Conservation (phyloP, 352 stramenopile species). For the Phytophthora uliginosa region DNA sequence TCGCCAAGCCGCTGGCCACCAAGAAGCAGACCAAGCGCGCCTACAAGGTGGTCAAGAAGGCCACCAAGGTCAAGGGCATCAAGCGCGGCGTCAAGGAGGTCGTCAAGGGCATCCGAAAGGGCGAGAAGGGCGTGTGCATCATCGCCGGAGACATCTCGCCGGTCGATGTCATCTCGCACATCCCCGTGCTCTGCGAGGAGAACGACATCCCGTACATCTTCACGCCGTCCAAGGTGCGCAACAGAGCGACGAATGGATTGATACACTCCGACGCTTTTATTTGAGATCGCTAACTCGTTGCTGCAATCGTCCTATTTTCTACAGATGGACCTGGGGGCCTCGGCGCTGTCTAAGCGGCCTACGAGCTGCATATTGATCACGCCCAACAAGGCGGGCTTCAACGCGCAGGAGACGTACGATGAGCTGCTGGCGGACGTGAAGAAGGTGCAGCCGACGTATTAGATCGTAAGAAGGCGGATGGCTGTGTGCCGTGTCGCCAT, state of each 20-base stretch:
- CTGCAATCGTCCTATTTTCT: conserved; percentile 16
- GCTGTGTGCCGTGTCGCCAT: conserved; percentile 10
- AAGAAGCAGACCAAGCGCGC: conserved; percentile 98
- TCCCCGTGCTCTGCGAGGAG: conserved; percentile 99
- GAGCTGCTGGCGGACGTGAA: conserved; percentile 93
- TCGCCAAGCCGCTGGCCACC: conserved; percentile 97
- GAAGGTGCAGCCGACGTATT: conserved; percentile 89
- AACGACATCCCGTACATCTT: conserved; percentile 99
- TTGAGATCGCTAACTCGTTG: conserved; percentile 11
- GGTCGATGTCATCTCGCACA: conserved; percentile 99
- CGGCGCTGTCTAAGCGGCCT: conserved; percentile 98
- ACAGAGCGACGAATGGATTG: not conserved
- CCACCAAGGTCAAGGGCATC: conserved; percentile 97
- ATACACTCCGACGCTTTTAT: not conserved
- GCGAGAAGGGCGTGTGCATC: conserved; percentile 98
- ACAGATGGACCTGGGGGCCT: conserved; percentile 94
- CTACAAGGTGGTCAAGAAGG: conserved; percentile 97
- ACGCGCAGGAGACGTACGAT: conserved; percentile 91
- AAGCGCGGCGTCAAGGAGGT: conserved; percentile 99
- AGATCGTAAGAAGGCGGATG: conserved; percentile 42
- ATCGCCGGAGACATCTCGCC: conserved; percentile 99
- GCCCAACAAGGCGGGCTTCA: conserved; percentile 92
- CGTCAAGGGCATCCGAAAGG: conserved; percentile 98
- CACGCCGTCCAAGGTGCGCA: conserved; percentile 94
- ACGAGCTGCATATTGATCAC: conserved; percentile 99